Evolutionary conservation across 176 grass and related monocot genomes (phyloP).

Genomic region (Bonia amplexicaulis): DNA sequence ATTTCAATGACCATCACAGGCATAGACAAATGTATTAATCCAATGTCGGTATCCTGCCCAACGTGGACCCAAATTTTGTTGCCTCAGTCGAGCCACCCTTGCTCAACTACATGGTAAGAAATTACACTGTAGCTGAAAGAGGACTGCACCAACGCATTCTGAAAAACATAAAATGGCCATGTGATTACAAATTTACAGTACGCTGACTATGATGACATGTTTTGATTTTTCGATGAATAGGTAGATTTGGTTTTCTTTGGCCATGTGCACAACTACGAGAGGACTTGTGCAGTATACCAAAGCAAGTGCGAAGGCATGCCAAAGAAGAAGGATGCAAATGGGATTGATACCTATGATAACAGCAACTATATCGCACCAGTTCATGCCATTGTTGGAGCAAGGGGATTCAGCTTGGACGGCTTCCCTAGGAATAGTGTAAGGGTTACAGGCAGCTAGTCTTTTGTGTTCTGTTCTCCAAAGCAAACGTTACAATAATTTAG

Average conservation of each 20-base stretch:
- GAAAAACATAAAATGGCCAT: neutral
- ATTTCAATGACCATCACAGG: conserved; percentile 28
- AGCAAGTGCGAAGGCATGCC: conserved; percentile 49
- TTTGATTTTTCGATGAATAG: conserved; percentile 31
- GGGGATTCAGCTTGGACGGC: conserved; percentile 57
- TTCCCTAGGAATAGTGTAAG: conserved; percentile 53
- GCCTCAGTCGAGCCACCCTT: conserved; percentile 61
- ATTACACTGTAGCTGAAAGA: neutral
- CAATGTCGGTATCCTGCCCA: conserved; percentile 22
- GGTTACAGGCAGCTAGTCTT: neutral
- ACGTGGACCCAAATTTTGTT: conserved; percentile 49
- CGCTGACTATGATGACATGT: neutral
- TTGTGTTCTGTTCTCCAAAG: neutral
- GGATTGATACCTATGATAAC: conserved; percentile 73
- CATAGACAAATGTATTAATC: conserved; percentile 88
- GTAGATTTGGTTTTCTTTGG: conserved; percentile 87
- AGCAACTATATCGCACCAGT: conserved; percentile 70
- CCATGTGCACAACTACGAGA: conserved; percentile 92
- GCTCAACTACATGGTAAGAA: conserved; percentile 50
- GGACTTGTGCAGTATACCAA: conserved; percentile 61
- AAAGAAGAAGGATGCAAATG: conserved; percentile 48
- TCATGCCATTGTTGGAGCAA: conserved; percentile 69
- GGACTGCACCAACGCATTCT: neutral
- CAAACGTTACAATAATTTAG: no score
- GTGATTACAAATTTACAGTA: neutral